A percentile compares a stretch with the other conserved stretches of the same genome.
phyloP scores from a whole-genome alignment of 2,329 filamentous ascomycete genomes.

The Simplicillium sp. region DNA sequence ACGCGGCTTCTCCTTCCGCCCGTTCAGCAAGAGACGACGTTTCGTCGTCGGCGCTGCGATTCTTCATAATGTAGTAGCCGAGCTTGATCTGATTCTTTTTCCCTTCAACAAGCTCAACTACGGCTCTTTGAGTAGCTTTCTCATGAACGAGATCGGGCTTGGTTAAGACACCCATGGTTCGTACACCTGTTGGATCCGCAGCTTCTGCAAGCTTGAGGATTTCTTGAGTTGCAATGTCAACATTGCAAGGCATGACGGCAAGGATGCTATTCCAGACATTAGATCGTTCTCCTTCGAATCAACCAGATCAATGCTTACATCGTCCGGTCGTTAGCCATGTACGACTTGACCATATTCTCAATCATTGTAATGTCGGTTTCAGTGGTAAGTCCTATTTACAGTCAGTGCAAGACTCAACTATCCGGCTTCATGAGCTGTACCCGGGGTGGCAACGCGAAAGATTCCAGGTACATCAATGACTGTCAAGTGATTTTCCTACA shows the following conservation, averaged over 20 bases:
- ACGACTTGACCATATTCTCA: conserved; percentile 33
- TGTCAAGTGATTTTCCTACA: no score
- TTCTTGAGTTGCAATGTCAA: conserved; percentile 34
- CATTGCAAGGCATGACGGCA: conserved; percentile 29
- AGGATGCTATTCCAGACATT: not conserved
- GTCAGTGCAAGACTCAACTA: no score
- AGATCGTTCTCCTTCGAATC: no score
- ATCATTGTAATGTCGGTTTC: conserved; percentile 34
- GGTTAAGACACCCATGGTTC: conserved; percentile 35
- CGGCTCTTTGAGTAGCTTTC: conserved; percentile 7
- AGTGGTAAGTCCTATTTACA: conserved; percentile 21
- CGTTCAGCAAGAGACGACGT: not conserved
- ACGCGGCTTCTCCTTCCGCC: not conserved
- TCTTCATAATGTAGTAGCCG: conserved; percentile 14
- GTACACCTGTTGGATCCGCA: conserved; percentile 21
- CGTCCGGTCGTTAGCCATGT: conserved; percentile 35
- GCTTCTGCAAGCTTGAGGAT: conserved; percentile 29
- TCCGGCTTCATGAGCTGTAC: no score
- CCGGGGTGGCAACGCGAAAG: no score
- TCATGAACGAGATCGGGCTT: conserved; percentile 32
- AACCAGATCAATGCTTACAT: conserved; percentile 20
- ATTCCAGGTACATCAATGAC: no score
- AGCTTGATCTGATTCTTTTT: conserved; percentile 10
- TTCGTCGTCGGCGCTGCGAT: conserved; percentile 14
- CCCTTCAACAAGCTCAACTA: conserved; percentile 9